Conservation (phyloP, 208 protist species). For the Trypanosoma cruzi region DNA sequence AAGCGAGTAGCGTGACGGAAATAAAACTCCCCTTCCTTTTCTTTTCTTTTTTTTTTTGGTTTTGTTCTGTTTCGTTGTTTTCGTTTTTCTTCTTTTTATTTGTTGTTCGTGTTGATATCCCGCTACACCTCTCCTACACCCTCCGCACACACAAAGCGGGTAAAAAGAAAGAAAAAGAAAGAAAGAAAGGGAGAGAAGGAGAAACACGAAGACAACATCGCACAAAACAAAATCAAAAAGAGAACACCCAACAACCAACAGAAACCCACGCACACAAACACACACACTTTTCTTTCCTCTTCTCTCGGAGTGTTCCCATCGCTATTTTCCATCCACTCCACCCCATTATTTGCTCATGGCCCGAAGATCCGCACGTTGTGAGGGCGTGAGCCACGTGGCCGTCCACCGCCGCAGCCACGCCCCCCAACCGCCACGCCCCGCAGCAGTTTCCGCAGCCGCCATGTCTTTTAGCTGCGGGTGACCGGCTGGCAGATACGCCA, state of each 20-base stretch:
- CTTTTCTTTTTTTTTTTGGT: neutral
- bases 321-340: neutral
- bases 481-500: slow-evolving; percentile 60
- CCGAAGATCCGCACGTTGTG: slow-evolving; percentile 49
- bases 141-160: no score
- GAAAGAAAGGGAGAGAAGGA: neutral
- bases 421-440: slow-evolving; percentile 35
- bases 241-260: no score
- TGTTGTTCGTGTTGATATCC: no score
- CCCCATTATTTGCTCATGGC: neutral
- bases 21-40: neutral
- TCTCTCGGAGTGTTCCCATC: no score
- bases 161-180: no score
- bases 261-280: no score
- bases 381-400: slow-evolving; percentile 39
- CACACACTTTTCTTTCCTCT: neutral
- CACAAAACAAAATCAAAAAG: neutral
- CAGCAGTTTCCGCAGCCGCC: slow-evolving; percentile 17
- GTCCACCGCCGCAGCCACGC: slow-evolving; percentile 54
- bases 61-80: no score
- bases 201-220: neutral
- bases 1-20: slow-evolving; percentile 8
- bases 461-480: slow-evolving; percentile 47
- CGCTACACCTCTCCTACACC: no score
- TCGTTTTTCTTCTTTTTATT: no score